A percentile compares a stretch with the other conserved stretches of the same genome.
phyloP scores from a whole-genome alignment of 2,329 filamentous ascomycete species.

The Aspergillus brasiliensis region DNA sequence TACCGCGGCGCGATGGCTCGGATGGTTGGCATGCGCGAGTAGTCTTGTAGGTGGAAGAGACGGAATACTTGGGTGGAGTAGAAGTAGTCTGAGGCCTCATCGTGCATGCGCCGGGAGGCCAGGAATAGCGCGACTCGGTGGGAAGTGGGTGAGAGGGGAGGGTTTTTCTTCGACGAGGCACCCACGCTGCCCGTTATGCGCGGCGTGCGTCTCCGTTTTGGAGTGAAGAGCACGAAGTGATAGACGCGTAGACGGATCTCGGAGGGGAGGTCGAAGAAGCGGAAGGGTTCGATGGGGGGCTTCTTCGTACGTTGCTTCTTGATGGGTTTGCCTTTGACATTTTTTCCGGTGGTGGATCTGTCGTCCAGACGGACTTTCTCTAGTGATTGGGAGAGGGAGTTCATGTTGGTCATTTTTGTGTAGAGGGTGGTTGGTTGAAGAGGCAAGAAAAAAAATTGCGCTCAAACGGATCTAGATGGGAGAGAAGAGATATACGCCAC shows the following conservation, averaged over 20 bases:
- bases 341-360: conserved; percentile 17
- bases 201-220: conserved; percentile 29
- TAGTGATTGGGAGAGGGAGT: conserved; percentile 25
- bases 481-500: conserved; percentile 15
- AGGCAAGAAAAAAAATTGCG: conserved; percentile 17
- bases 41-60: conserved; percentile 56
- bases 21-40: conserved; percentile 47
- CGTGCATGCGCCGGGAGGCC: conserved; percentile 48
- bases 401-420: conserved; percentile 12
- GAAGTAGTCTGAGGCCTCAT: conserved; percentile 55
- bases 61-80: conserved; percentile 57
- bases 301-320: conserved; percentile 12
- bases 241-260: conserved; percentile 57
- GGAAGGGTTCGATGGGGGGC: conserved; percentile 40
- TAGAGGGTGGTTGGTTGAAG: not conserved
- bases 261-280: conserved; percentile 56
- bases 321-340: conserved; percentile 11
- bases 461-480: not conserved
- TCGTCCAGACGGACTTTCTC: conserved; percentile 28
- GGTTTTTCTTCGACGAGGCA: conserved; percentile 40
- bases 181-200: conserved; percentile 37
- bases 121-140: conserved; percentile 45
- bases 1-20: conserved; percentile 55
- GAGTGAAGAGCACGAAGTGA: conserved; percentile 46
- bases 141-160: conserved; percentile 34